phyloP scores from a whole-genome alignment of 371 early-diverging fungal genomes.

The Mortierella sp. region DNA sequence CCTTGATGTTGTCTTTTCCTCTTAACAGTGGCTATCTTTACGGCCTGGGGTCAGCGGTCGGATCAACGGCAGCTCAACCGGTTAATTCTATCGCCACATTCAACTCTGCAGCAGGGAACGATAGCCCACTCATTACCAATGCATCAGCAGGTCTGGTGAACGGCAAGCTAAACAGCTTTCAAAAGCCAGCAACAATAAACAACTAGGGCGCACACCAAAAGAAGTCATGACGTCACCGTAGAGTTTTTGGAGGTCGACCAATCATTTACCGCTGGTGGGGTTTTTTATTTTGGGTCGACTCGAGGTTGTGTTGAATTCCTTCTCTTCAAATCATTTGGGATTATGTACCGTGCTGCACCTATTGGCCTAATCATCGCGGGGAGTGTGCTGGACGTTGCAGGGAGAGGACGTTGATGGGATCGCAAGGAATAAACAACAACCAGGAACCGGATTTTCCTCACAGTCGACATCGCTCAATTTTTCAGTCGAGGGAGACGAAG shows the following conservation, averaged over 20 bases:
- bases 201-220: background rate
- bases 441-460: background rate
- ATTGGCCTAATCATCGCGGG: slow-evolving; percentile 6
- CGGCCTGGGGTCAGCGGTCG: slow-evolving; percentile 58
- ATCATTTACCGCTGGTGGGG: slow-evolving; percentile 8
- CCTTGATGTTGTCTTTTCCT: background rate
- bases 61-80: slow-evolving; percentile 51
- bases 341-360: slow-evolving; percentile 34
- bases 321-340: slow-evolving; percentile 56
- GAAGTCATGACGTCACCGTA: slow-evolving; percentile 14
- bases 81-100: slow-evolving; percentile 51
- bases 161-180: slow-evolving; percentile 45
- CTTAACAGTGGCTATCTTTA: slow-evolving; percentile 54
- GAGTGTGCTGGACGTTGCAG: background rate
- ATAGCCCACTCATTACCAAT: slow-evolving; percentile 56
- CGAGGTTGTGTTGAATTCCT: slow-evolving; percentile 32
- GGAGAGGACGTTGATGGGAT: background rate
- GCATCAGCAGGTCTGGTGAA: slow-evolving; percentile 40
- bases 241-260: background rate
- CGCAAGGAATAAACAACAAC: background rate
- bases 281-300: slow-evolving; percentile 28
- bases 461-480: background rate
- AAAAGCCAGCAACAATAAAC: slow-evolving; percentile 33
- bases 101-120: slow-evolving; percentile 58
- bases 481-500: background rate